Evolutionary conservation across 257 asterid species (phyloP), one percentile per base, ranked within the genome.

Genomic region (Solanum appendiculatum): DNA sequence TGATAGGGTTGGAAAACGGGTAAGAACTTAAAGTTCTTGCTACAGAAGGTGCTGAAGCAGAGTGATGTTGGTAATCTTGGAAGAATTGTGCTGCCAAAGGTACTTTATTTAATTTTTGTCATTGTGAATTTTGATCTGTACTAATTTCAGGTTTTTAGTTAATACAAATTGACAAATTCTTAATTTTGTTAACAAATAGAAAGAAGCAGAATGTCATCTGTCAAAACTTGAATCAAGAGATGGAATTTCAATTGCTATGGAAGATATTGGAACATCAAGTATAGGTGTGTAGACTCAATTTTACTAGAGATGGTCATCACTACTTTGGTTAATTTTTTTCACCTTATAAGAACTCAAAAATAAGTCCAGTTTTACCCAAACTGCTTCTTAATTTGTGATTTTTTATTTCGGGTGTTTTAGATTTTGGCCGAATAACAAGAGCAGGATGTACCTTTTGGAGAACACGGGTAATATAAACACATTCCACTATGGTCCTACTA

Each of bases 31-130:
- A 94, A 92, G 88, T 94, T 97, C 88, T 88, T 97, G 92, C 91
- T 97, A 88, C 99, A 97, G 95, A 97, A 97, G 89, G 99, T 97
- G 83, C 89, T 97, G 92, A 97, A 97, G 93, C 98, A 97, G 89
- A 95, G 99, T 75, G 98, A 97, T 44, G 51, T 44, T 11, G 16
- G 51, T 1, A 44, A 44, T 44, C 51, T 12, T 44, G 51, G 51
- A 44, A 44, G 51, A 44, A 44, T 44, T 44, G 51, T 44, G 16
- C 51, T 95, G 91, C 99, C 99, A 75, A 97, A 95, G 81, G 99
- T 95, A 92, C 29, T 5, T 63, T 74, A 23, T 20, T 72, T 63
- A 74, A 23, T 20, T 72, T 72, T 72, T 73, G 82, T 36, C 29
- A 1, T 73, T 31, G 39, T 81, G 23, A 36, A 73, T 21, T 21